Conservation (phyloP, 1,139 yeast genomes). For the Protomyces lactucae-debilis region DNA sequence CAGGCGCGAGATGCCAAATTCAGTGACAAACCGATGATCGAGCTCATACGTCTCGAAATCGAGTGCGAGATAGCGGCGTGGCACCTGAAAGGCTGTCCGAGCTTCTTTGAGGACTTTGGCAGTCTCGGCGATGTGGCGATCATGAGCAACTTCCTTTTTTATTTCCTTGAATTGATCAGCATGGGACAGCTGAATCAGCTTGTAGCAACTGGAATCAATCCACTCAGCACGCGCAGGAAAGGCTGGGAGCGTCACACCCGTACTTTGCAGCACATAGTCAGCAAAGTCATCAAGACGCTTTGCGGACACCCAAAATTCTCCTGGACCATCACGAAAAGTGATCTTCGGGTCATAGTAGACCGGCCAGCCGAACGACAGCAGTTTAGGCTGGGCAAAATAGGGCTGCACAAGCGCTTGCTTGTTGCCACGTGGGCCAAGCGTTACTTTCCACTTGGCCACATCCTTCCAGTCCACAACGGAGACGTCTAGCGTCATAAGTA, state of each 20-base stretch:
- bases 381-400: neutral
- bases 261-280: neutral
- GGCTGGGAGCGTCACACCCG: neutral
- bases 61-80: neutral
- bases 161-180: neutral
- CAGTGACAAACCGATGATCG: constrained; percentile 9
- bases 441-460: too few species aligned
- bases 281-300: neutral
- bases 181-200: neutral
- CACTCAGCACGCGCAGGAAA: neutral
- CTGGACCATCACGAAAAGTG: neutral
- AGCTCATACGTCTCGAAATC: constrained; percentile 12
- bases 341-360: neutral
- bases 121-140: neutral
- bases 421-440: too few species aligned
- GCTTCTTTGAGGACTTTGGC: neutral
- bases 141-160: neutral
- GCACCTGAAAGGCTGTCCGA: neutral
- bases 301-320: neutral
- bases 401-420: neutral
- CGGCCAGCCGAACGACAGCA: neutral
- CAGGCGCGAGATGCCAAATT: constrained; percentile 10
- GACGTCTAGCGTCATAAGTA: too few species aligned
- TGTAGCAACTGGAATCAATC: neutral
- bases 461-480: too few species aligned